Evolutionary conservation across 768 basidiomycete species (phyloP).

Genomic region (Imleria badia): DNA sequence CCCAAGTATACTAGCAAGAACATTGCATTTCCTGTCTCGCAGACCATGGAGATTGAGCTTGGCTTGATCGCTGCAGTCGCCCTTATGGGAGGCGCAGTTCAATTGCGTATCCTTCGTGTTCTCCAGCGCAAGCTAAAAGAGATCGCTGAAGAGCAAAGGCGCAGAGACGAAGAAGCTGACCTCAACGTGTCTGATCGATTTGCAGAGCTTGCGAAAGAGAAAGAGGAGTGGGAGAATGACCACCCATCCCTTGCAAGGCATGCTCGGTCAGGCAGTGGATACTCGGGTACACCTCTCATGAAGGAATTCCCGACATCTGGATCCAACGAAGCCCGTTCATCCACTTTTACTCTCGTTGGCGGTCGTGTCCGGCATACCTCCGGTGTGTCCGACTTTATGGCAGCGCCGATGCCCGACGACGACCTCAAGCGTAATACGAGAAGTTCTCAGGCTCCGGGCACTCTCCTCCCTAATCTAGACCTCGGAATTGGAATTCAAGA

Average conservation of each 20-base stretch:
- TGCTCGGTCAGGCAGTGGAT: conserved; percentile 59
- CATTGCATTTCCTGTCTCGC: conserved; percentile 80
- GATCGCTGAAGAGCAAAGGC: conserved; percentile 71
- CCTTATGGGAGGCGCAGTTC: conserved; percentile 86
- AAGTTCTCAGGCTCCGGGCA: conserved; percentile 47
- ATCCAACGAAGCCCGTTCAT: conserved; percentile 40
- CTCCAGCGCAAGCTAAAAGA: conserved; percentile 79
- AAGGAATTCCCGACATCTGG: conserved; percentile 59
- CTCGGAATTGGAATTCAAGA: conserved; percentile 73
- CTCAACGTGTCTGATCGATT: conserved; percentile 70
- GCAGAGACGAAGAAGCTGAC: conserved; percentile 75
- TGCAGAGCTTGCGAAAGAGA: conserved; percentile 62
- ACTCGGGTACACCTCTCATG: conserved; percentile 65
- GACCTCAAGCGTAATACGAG: conserved; percentile 54
- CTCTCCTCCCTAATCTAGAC: conserved; percentile 68
- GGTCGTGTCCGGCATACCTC: conserved; percentile 62
- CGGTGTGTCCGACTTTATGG: conserved; percentile 72
- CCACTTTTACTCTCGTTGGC: conserved; percentile 50
- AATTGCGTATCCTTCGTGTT: conserved; percentile 80
- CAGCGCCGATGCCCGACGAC: conserved; percentile 59
- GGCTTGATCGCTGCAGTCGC: conserved; percentile 83
- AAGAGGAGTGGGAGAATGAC: conserved; percentile 83
- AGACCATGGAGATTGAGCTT: conserved; percentile 91
- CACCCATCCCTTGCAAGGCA: conserved; percentile 67
- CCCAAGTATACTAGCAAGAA: conserved; percentile 66